Conservation (phyloP, 2,329 filamentous ascomycete genomes). For the Cladophialophora exuberans region DNA sequence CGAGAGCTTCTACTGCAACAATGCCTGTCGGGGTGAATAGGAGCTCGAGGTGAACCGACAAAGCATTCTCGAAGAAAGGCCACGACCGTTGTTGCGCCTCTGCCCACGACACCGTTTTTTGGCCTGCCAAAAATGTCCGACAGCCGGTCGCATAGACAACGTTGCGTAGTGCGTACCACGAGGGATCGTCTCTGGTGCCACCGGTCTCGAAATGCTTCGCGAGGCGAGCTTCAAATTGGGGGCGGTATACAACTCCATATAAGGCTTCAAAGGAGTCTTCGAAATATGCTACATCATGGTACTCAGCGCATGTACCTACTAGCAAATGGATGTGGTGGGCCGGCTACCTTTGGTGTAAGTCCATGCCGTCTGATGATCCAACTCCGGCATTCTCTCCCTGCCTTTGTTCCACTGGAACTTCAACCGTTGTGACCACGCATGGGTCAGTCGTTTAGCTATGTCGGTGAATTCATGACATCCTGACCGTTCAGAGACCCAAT, state of each 20-base stretch:
- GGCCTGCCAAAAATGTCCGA: not conserved
- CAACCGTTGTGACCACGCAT: not conserved
- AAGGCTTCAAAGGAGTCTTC: slow-evolving; percentile 11
- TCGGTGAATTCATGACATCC: not conserved
- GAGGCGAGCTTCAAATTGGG: slow-evolving; percentile 6
- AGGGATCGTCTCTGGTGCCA: not conserved
- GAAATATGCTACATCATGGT: slow-evolving; percentile 9
- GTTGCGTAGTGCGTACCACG: slow-evolving; percentile 14
- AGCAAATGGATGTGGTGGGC: not conserved
- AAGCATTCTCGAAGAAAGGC: slow-evolving; percentile 2
- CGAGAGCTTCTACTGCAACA: not conserved
- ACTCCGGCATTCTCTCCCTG: not conserved
- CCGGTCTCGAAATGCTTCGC: not conserved
- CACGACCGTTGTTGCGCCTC: not conserved
- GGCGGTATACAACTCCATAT: slow-evolving; percentile 11
- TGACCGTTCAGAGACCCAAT: not conserved
- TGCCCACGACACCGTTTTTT: not conserved
- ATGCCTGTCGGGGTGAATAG: slow-evolving; percentile 1
- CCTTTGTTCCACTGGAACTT: not conserved
- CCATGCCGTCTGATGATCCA: slow-evolving; percentile 1
- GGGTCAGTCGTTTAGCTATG: not conserved
- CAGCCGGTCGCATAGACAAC: slow-evolving; percentile 8
- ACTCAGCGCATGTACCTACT: not conserved
- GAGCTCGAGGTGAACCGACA: not conserved
- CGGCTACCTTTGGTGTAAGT: slow-evolving; percentile 38